These are phyloP conservation scores for Begonia fuchsioides DNA, from an alignment of 306 rosid genomes.

Conservation along the genomic window DNA sequence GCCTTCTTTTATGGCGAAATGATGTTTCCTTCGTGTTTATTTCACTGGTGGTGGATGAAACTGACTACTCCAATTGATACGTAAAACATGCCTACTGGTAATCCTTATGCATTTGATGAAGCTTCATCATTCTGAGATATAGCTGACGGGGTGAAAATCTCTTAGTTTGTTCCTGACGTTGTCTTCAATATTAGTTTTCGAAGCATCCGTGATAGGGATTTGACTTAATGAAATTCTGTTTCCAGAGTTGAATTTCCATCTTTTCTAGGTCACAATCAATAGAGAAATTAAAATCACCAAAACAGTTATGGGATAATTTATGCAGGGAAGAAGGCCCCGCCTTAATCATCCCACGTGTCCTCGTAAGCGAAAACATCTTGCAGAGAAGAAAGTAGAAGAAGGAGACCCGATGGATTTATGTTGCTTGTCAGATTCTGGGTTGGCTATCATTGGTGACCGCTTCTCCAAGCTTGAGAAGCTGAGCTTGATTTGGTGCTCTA, in stretches of 20 bases:
- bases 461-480: slow-evolving; percentile 64
- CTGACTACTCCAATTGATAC: background rate
- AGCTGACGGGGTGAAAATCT: no score
- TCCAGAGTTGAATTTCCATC: background rate
- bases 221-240: background rate
- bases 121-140: no score
- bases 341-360: slow-evolving; percentile 14
- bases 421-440: slow-evolving; percentile 58
- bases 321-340: slow-evolving; percentile 40
- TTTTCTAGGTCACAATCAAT: background rate
- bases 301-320: background rate
- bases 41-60: background rate
- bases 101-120: no score
- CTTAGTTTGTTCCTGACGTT: no score
- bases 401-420: slow-evolving; percentile 27
- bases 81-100: no score
- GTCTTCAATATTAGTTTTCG: background rate
- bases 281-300: background rate
- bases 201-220: no score
- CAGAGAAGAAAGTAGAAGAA: slow-evolving; percentile 24
- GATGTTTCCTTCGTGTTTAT: background rate
- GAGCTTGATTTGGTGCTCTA: slow-evolving; percentile 86
- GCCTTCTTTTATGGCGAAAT: background rate
- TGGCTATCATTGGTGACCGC: slow-evolving; percentile 57
- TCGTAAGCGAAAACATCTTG: slow-evolving; percentile 16